Base-by-base conservation (phyloP, 192 early-diverging fungal genomes). In the Coemansia sp. region DNA sequence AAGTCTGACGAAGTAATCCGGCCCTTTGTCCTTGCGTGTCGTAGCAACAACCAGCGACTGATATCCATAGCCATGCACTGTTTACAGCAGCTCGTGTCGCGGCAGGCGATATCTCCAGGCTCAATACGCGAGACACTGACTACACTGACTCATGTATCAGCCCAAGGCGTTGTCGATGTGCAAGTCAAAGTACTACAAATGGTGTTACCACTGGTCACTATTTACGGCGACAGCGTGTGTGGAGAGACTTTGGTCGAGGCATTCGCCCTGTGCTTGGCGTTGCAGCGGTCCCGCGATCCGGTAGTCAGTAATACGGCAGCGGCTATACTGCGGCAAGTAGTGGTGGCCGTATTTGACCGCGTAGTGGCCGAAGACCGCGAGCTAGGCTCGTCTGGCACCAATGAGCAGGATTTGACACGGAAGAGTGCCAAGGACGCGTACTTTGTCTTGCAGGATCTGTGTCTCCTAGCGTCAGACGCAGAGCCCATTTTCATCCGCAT, bases 101-200 rank as follows among this genome's bases (percentile, higher is more conserved):
- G 74, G 45, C 61, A 48, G 36, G 80, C 82, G 17, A 67, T 87
- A 36, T 62, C 70, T 19, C 60, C 27, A 2, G 68, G 72, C 42
- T 87, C 93, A 4, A 81, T 94, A 19, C 70, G 85, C 48, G 86
- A 83, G 14, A 82, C 93, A 12, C 66, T 97, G 31, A 78, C 87
- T 48, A 88, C 89, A 3, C 81, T 96, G 32, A 90, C 87, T 32
- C 85, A 92, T 44, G 87, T 91, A 25, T 85, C 89, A 53, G 74
- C 77, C 2, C 86, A 88, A 62, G 87, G 89, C 19, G 84, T 19
- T 14, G 27, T 91, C 9, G 96, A 98, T 34, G 88, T 95, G 25
- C 97, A 99, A 73, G 79, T 99, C 41, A 98, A 96, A 67, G 88
- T 95, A 14, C 78, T 99, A 44, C 97, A 99, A 72, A 94, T 92